Evolutionary conservation across 2,329 filamentous ascomycete species (phyloP).

Genomic region (Paracoccidioides lutzii): DNA sequence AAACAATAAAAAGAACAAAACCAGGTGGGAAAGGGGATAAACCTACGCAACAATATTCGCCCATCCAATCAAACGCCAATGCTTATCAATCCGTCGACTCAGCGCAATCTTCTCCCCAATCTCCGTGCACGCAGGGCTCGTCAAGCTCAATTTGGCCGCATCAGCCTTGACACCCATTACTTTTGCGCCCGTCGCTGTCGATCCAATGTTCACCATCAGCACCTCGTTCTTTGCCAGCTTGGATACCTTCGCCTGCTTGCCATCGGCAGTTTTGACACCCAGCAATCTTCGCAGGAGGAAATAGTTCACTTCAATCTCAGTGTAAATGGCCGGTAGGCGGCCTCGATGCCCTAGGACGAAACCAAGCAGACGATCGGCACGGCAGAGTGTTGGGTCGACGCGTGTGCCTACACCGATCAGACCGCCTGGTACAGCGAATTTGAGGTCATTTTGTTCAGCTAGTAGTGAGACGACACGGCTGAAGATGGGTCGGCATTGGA

Average conservation of each 20-base stretch:
- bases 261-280: conserved; percentile 93
- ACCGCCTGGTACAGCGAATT: conserved; percentile 94
- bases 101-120: conserved; percentile 97
- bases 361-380: conserved; percentile 96
- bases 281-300: conserved; percentile 89
- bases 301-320: conserved; percentile 98
- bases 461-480: conserved; percentile 89
- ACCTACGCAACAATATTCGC: conserved; percentile 57
- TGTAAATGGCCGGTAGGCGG: conserved; percentile 90
- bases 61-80: conserved; percentile 93
- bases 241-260: conserved; percentile 98
- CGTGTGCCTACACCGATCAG: conserved; percentile 96
- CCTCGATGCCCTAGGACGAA: conserved; percentile 95
- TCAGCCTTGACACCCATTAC: conserved; percentile 95
- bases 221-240: conserved; percentile 98
- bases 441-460: conserved; percentile 95
- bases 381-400: conserved; percentile 93
- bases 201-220: conserved; percentile 99
- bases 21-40: background rate
- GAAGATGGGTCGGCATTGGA: conserved; percentile 95
- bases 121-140: conserved; percentile 89
- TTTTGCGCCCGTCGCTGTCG: conserved; percentile 93
- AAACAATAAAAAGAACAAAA: background rate
- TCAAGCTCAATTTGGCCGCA: conserved; percentile 87
- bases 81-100: conserved; percentile 94